Evolutionary conservation across 164 flowering plant genomes (phyloP).

Genomic region (Piper betle): DNA sequence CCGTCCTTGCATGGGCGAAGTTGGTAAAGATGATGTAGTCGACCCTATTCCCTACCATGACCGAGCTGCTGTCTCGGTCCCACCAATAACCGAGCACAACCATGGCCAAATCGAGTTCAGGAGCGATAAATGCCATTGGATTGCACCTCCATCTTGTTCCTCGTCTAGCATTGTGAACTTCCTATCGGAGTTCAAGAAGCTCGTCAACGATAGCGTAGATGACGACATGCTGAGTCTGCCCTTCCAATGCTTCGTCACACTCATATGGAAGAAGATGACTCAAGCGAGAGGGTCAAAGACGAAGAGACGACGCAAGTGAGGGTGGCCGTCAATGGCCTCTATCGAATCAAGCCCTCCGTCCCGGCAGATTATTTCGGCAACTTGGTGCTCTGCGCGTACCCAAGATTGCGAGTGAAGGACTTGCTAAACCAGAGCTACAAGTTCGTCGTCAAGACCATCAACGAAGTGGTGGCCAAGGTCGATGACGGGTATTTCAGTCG

Average conservation of each 20-base stretch:
- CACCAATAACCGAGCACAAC: conserved; percentile 1
- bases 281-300: neutral
- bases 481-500: conserved; percentile 8
- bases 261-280: conserved; percentile 2
- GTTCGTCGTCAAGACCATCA: conserved; percentile 6
- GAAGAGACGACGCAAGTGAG: conserved; percentile 3
- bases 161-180: conserved; percentile 4
- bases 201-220: neutral
- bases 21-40: neutral
- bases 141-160: no score
- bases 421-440: conserved; percentile 4
- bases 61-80: neutral
- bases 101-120: conserved; percentile 6
- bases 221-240: neutral
- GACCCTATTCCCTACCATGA: conserved; percentile 2
- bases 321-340: conserved; percentile 3
- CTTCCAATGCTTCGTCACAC: conserved; percentile 4
- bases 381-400: no score
- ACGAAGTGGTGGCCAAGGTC: neutral
- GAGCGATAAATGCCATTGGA: neutral
- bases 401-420: conserved; percentile 3
- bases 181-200: conserved; percentile 3
- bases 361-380: neutral
- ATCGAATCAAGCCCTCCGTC: neutral
- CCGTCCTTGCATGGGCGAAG: conserved; percentile 5